Conservation (phyloP, 352 stramenopile genomes). For the Aphanomyces astaci region DNA sequence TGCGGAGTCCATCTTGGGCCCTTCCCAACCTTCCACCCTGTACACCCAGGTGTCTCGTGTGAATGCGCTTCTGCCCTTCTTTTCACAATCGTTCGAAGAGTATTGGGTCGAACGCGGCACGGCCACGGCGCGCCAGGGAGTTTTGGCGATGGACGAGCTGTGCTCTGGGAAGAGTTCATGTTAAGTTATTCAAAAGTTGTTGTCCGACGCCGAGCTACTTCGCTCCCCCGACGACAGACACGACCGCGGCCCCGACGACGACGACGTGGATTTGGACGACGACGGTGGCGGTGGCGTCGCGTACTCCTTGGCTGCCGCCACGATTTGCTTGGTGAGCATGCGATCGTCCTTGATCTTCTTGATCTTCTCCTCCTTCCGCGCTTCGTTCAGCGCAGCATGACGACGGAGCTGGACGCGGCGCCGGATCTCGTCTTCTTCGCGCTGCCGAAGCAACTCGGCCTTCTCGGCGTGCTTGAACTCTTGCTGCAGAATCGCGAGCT, state of each 20-base stretch:
- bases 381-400: constrained; percentile 75
- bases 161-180: constrained; percentile 50
- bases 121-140: constrained; percentile 70
- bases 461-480: constrained; percentile 86
- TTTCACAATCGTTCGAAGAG: constrained; percentile 71
- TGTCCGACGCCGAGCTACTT: neutral
- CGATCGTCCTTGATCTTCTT: constrained; percentile 84
- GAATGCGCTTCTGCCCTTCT: constrained; percentile 65
- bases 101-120: constrained; percentile 61
- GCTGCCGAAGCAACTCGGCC: constrained; percentile 52
- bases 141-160: constrained; percentile 65
- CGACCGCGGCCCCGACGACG: neutral
- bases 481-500: constrained; percentile 88
- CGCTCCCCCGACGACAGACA: constrained; percentile 7
- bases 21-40: constrained; percentile 37
- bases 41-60: constrained; percentile 69
- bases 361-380: constrained; percentile 71
- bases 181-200: neutral
- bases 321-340: constrained; percentile 78
- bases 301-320: constrained; percentile 65
- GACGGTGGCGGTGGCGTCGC: neutral
- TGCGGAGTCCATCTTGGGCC: constrained; percentile 22
- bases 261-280: constrained; percentile 16
- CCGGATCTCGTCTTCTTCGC: constrained; percentile 82
- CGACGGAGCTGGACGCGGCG: constrained; percentile 84